Percentiles rank a stretch among this genome's conserved stretches.
Conservation (phyloP, 2,329 filamentous ascomycete genomes). For the Colletotrichum magnum region DNA sequence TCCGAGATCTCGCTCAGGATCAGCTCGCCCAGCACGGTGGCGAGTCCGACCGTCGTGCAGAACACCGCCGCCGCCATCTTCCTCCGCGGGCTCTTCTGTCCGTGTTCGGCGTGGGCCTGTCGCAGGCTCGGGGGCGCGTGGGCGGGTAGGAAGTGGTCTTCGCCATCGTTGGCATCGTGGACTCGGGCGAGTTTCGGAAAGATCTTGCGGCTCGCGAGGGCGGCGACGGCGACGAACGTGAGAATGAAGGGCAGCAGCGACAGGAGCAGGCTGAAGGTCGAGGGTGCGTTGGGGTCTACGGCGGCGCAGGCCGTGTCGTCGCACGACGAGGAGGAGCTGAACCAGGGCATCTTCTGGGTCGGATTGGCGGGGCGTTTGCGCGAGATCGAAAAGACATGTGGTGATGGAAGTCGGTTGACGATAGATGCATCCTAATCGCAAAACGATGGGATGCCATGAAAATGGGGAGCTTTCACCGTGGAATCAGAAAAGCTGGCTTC, state of each 20-base stretch:
- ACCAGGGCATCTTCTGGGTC: slow-evolving; percentile 42
- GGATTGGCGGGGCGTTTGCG: slow-evolving; percentile 24
- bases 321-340: slow-evolving; percentile 62
- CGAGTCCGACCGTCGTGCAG: slow-evolving; percentile 81
- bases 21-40: slow-evolving; percentile 82
- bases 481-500: slow-evolving; percentile 20
- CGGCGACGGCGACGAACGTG: slow-evolving; percentile 76
- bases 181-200: slow-evolving; percentile 79
- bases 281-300: slow-evolving; percentile 55
- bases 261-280: slow-evolving; percentile 62
- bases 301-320: slow-evolving; percentile 70
- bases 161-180: slow-evolving; percentile 65
- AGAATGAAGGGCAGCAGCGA: slow-evolving; percentile 79
- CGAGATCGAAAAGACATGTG: slow-evolving; percentile 33
- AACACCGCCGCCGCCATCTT: slow-evolving; percentile 76
- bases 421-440: slow-evolving; percentile 20
- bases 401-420: slow-evolving; percentile 20
- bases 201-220: slow-evolving; percentile 76
- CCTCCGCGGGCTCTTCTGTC: slow-evolving; percentile 64
- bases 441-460: not conserved
- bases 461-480: slow-evolving; percentile 15
- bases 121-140: slow-evolving; percentile 72
- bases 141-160: slow-evolving; percentile 73
- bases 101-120: slow-evolving; percentile 72
- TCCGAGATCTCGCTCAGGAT: slow-evolving; percentile 89